Evolutionary conservation across 306 rosid genomes (phyloP).

Genomic region (Trifolium repens): DNA sequence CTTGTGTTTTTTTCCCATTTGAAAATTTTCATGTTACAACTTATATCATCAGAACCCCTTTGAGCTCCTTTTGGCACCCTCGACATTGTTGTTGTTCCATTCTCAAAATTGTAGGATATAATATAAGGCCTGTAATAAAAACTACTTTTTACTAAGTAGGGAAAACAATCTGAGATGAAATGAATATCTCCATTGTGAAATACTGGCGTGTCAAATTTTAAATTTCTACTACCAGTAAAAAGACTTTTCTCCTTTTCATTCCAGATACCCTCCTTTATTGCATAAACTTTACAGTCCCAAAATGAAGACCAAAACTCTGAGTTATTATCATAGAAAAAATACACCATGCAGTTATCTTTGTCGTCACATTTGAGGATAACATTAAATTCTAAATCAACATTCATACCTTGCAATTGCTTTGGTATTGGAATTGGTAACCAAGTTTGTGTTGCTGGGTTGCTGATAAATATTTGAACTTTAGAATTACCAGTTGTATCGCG

Average conservation of each 20-base stretch:
- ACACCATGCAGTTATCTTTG: not conserved
- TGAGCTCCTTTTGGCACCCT: conserved; percentile 16
- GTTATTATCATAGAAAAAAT: not conserved
- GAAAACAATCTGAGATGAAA: not conserved
- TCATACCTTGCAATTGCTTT: not conserved
- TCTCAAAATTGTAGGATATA: not conserved
- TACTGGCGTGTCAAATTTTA: conserved; percentile 35
- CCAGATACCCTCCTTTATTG: not conserved
- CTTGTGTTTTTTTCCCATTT: not conserved
- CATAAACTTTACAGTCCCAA: not conserved
- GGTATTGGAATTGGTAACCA: conserved; percentile 5
- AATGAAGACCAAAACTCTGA: not conserved
- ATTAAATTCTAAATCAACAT: not conserved
- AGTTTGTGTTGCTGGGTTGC: conserved; percentile 1
- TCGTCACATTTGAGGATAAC: conserved; percentile 14
- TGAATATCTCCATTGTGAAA: conserved; percentile 1
- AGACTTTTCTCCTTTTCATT: not conserved
- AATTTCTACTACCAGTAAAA: not conserved
- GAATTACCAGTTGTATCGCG: not conserved
- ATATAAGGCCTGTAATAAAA: conserved; percentile 25
- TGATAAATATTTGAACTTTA: not conserved
- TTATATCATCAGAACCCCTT: not conserved
- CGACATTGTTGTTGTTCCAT: conserved; percentile 3
- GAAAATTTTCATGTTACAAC: conserved; percentile 23
- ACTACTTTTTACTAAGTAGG: not conserved